These are phyloP conservation scores for Esteya vermicola DNA, from an alignment of 2,329 filamentous ascomycete species.

Conservation along the genomic window DNA sequence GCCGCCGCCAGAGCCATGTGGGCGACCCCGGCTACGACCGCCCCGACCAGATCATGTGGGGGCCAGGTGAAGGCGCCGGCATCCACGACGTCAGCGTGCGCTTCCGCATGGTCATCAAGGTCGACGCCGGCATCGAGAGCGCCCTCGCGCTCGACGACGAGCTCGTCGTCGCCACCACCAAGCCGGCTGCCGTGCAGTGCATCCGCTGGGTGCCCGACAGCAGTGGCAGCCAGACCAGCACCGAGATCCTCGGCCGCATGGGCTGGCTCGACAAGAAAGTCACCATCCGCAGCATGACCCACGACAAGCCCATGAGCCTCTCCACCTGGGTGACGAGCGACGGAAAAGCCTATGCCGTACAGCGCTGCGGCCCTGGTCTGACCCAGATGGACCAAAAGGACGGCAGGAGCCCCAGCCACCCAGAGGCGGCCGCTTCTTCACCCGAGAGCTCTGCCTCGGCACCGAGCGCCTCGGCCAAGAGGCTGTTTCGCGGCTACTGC, in stretches of 20 bases:
- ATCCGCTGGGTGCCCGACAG: conserved; percentile 87
- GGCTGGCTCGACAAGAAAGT: conserved; percentile 68
- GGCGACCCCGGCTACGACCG: conserved; percentile 38
- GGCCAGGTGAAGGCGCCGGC: conserved; percentile 68
- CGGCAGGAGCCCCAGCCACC: too few relatives aligned
- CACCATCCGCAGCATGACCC: conserved; percentile 69
- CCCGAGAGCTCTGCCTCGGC: neutral
- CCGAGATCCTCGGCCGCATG: conserved; percentile 80
- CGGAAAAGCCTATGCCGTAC: conserved; percentile 81
- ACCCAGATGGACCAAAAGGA: too few relatives aligned
- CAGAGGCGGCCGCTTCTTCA: too few relatives aligned
- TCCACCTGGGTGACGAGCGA: conserved; percentile 85
- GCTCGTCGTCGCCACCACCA: conserved; percentile 77
- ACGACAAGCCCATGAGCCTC: conserved; percentile 93
- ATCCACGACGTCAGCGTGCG: conserved; percentile 78
- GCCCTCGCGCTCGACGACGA: conserved; percentile 86
- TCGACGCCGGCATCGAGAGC: conserved; percentile 85
- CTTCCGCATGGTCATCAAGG: conserved; percentile 95
- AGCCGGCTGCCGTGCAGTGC: conserved; percentile 89
- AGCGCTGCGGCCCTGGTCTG: conserved; percentile 46
- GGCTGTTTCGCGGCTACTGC: conserved; percentile 77
- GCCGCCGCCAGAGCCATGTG: conserved; percentile 46
- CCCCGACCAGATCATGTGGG: conserved; percentile 52
- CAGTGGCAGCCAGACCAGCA: conserved; percentile 71
- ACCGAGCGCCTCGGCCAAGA: conserved; percentile 27